Evolutionary conservation across 805 yeast genomes (phyloP).

Genomic region (Grigorovia jiainica): DNA sequence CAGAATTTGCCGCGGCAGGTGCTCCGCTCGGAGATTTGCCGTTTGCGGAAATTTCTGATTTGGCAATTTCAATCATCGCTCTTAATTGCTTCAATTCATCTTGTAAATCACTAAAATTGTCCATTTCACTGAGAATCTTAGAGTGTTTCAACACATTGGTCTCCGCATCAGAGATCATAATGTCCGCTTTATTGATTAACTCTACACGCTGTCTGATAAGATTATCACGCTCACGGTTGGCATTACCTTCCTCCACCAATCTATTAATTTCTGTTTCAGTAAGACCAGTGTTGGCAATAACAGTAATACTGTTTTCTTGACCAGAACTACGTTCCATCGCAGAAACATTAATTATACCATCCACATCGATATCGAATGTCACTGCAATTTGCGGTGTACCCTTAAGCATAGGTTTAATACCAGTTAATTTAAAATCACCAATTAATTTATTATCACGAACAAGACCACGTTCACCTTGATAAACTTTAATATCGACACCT

Average conservation of each 20-base stretch:
- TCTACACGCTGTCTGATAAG: conserved; percentile 52
- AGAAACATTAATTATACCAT: conserved; percentile 72
- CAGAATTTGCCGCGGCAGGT: no score
- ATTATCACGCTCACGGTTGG: conserved; percentile 51
- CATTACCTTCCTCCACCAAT: conserved; percentile 58
- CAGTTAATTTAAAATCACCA: conserved; percentile 62
- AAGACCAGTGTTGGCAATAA: conserved; percentile 60
- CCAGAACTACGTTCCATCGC: conserved; percentile 75
- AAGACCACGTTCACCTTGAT: conserved; percentile 72
- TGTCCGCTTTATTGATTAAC: conserved; percentile 65
- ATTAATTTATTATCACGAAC: conserved; percentile 70
- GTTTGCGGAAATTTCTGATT: no score
- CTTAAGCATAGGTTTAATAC: conserved; percentile 68
- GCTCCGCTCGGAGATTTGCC: no score
- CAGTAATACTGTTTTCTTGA: conserved; percentile 55
- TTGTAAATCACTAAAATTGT: conserved; percentile 34
- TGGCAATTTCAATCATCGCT: no score
- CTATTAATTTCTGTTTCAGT: conserved; percentile 57
- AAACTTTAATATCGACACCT: conserved; percentile 70
- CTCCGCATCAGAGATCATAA: conserved; percentile 77
- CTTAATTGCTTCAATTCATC: conserved; percentile 30
- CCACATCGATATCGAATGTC: conserved; percentile 72
- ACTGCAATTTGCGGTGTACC: conserved; percentile 76
- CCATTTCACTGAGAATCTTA: conserved; percentile 36
- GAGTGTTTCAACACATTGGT: conserved; percentile 62